Evolutionary conservation across 495 filamentous ascomycete genomes (phyloP).

Genomic region (Podospora didyma): DNA sequence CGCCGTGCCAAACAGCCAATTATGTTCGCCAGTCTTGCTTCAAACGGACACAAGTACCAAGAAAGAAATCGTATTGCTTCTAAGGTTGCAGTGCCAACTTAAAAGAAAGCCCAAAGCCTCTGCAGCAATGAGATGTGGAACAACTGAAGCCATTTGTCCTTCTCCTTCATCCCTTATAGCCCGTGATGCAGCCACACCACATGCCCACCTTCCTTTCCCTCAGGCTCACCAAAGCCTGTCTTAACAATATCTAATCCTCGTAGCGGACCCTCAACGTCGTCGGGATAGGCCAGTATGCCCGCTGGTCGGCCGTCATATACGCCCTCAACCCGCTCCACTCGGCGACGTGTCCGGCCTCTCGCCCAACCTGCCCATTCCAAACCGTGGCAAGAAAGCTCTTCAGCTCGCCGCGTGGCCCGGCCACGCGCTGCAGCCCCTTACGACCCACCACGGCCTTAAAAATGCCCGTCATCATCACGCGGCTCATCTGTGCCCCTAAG

Average conservation of each 20-base stretch:
- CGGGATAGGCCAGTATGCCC: constrained; percentile 61
- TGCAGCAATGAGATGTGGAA: too few species aligned
- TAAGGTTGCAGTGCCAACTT: too few species aligned
- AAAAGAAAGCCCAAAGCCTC: too few species aligned
- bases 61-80: too few species aligned
- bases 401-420: constrained; percentile 53
- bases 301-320: constrained; percentile 63
- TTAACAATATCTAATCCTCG: constrained; percentile 15
- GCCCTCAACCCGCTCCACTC: constrained; percentile 48
- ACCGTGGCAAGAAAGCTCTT: constrained; percentile 57
- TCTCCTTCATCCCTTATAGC: too few species aligned
- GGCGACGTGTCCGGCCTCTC: constrained; percentile 5
- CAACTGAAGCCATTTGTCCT: too few species aligned
- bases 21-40: too few species aligned
- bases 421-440: constrained; percentile 50
- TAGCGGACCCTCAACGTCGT: constrained; percentile 48
- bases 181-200: too few species aligned
- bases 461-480: constrained; percentile 56
- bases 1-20: too few species aligned
- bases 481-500: constrained; percentile 53
- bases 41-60: too few species aligned
- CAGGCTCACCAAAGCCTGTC: too few species aligned
- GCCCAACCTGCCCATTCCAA: constrained; percentile 28
- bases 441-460: constrained; percentile 29
- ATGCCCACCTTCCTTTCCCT: too few species aligned